A percentile compares a stretch with the other conserved stretches of the same genome.
phyloP scores from a whole-genome alignment of 1,284 basidiomycete genomes.

The Blastosporella zonata region DNA sequence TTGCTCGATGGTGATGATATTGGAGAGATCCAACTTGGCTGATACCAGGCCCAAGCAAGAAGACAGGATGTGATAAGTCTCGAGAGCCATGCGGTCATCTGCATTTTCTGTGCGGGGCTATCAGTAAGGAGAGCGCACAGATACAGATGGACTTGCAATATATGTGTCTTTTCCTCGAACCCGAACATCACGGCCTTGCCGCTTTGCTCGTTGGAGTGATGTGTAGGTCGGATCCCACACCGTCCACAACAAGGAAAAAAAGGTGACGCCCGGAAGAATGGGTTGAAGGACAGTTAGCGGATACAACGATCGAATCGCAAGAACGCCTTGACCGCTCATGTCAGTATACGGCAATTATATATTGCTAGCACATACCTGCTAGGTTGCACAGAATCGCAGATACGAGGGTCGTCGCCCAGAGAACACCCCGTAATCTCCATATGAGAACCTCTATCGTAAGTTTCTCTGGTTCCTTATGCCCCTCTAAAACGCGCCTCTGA shows the following conservation, averaged over 20 bases:
- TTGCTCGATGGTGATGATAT: conserved; percentile 33
- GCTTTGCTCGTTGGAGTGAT: conserved; percentile 50
- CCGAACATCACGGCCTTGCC: conserved; percentile 66
- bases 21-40: conserved; percentile 36
- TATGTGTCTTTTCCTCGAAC: conserved; percentile 60
- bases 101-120: conserved; percentile 44
- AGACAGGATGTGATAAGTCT: conserved; percentile 52
- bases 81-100: conserved; percentile 54
- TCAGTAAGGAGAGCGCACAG: neutral
- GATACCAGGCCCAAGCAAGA: conserved; percentile 40
- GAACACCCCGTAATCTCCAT: conserved; percentile 61
- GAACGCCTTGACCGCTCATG: conserved; percentile 27
- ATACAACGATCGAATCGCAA: conserved; percentile 28
- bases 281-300: conserved; percentile 28
- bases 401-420: conserved; percentile 53
- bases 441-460: conserved; percentile 43
- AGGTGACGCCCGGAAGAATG: conserved; percentile 45
- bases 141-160: conserved; percentile 42
- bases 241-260: conserved; percentile 64
- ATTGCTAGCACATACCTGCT: conserved; percentile 37
- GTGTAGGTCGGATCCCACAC: conserved; percentile 78
- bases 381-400: conserved; percentile 42
- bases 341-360: neutral
- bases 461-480: conserved; percentile 37
- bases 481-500: conserved; percentile 42